A percentile compares a stretch with the other conserved stretches of the same genome.
Conservation (phyloP, 768 basidiomycete genomes). For the Boletus reticulatus region DNA sequence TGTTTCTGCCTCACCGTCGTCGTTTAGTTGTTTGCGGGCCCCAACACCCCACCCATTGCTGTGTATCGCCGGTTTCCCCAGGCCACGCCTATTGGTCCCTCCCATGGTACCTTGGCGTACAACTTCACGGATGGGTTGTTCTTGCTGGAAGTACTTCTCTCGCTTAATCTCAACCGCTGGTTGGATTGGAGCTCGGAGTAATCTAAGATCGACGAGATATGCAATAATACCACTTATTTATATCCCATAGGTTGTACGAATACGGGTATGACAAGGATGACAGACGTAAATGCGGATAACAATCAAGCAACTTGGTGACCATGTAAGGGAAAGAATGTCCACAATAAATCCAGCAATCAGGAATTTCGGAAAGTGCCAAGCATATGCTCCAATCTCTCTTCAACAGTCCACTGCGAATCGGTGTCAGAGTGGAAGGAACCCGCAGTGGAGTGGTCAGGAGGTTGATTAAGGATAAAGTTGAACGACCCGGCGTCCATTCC, state of each 20-base stretch:
- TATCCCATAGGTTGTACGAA: constrained; percentile 33
- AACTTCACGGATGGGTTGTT: constrained; percentile 59
- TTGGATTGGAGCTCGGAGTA: constrained; percentile 53
- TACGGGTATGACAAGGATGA: constrained; percentile 29
- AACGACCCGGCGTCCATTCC: constrained; percentile 82
- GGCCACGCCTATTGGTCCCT: constrained; percentile 58
- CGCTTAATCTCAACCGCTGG: constrained; percentile 75
- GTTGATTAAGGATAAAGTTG: constrained; percentile 57
- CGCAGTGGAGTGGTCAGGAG: constrained; percentile 53
- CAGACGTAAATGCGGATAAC: constrained; percentile 16
- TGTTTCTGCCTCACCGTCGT: constrained; percentile 1
- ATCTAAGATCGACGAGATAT: constrained; percentile 12
- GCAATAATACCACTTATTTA: constrained; percentile 29
- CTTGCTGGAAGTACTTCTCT: constrained; percentile 59
- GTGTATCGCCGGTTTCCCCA: constrained; percentile 54
- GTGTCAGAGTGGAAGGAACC: constrained; percentile 61
- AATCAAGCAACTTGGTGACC: constrained; percentile 11
- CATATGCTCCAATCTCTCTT: constrained; percentile 76
- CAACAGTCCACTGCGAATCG: constrained; percentile 67
- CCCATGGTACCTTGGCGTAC: constrained; percentile 63
- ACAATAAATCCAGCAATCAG: constrained; percentile 29
- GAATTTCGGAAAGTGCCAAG: constrained; percentile 40
- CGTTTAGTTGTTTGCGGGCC: constrained; percentile 46
- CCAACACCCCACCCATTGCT: constrained; percentile 49
- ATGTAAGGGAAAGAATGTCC: constrained; percentile 9